Evolutionary conservation across 768 basidiomycete genomes (phyloP).

Genomic region (Trametes cubensis): DNA sequence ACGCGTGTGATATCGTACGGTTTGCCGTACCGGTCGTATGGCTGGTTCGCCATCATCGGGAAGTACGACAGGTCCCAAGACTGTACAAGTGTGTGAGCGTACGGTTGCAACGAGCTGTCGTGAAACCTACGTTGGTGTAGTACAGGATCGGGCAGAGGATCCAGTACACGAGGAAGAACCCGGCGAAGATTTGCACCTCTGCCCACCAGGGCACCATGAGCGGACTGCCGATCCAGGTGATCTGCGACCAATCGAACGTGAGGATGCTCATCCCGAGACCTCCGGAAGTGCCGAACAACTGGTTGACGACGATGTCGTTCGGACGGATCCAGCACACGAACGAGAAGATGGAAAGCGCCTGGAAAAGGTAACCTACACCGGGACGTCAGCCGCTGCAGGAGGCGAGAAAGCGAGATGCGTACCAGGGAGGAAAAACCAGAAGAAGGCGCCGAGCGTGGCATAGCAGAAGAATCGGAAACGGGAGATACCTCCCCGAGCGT

Average conservation of each 20-base stretch:
- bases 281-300: constrained; percentile 82
- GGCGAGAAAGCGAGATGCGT: constrained; percentile 33
- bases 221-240: constrained; percentile 72
- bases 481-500: constrained; percentile 50
- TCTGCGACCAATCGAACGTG: constrained; percentile 92
- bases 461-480: constrained; percentile 84
- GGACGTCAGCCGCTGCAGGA: no score
- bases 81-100: constrained; percentile 40
- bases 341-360: constrained; percentile 83
- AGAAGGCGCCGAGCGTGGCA: constrained; percentile 64
- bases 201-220: constrained; percentile 97
- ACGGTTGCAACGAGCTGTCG: neutral
- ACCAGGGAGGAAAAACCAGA: constrained; percentile 93
- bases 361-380: constrained; percentile 80
- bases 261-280: constrained; percentile 89
- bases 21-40: constrained; percentile 82
- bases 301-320: constrained; percentile 81
- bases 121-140: constrained; percentile 80
- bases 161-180: constrained; percentile 94
- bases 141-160: constrained; percentile 86
- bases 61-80: constrained; percentile 86
- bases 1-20: constrained; percentile 76
- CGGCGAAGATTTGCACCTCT: constrained; percentile 82
- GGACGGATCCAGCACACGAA: constrained; percentile 93
- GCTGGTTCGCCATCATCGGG: constrained; percentile 77